Evolutionary conservation across 305 asterid genomes (phyloP).

Genomic region (Fraxinus sp.): DNA sequence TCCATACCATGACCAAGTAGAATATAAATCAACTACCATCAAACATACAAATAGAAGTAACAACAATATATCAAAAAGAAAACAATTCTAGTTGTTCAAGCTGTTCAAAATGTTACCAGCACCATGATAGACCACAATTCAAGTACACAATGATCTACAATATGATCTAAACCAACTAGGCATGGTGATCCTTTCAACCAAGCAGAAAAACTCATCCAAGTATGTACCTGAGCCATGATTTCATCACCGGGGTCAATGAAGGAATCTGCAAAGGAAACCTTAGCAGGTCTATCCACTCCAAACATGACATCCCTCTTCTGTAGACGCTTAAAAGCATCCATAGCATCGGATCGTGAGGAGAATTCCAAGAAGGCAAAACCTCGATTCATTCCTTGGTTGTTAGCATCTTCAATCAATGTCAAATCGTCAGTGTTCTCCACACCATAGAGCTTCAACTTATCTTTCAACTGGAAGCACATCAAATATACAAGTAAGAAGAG

Average conservation of each 20-base stretch:
- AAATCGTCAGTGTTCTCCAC: slow-evolving; percentile 52
- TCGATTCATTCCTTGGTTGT: slow-evolving; percentile 47
- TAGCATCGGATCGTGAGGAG: slow-evolving; percentile 89
- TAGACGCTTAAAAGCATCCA: slow-evolving; percentile 94
- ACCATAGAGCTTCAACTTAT: slow-evolving; percentile 46
- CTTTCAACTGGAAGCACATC: slow-evolving; percentile 44
- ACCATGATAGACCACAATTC: background rate
- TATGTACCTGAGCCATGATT: slow-evolving; percentile 94
- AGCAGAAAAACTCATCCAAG: slow-evolving; percentile 32
- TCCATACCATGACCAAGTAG: background rate
- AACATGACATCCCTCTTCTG: slow-evolving; percentile 82
- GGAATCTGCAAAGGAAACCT: slow-evolving; percentile 98
- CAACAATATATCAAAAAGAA: background rate
- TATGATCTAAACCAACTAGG: slow-evolving; percentile 14
- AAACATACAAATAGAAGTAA: background rate
- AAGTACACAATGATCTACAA: background rate
- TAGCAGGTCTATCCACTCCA: slow-evolving; percentile 96
- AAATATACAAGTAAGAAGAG: slow-evolving; percentile 43
- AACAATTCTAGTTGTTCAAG: background rate
- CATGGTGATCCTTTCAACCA: slow-evolving; percentile 4
- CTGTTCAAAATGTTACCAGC: background rate
- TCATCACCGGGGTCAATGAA: slow-evolving; percentile 98
- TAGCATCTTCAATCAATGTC: slow-evolving; percentile 51
- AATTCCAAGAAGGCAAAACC: slow-evolving; percentile 72
- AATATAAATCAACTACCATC: background rate